Evolutionary conservation across 805 yeast genomes (phyloP).

Genomic region (Torulaspora gathmanii): DNA sequence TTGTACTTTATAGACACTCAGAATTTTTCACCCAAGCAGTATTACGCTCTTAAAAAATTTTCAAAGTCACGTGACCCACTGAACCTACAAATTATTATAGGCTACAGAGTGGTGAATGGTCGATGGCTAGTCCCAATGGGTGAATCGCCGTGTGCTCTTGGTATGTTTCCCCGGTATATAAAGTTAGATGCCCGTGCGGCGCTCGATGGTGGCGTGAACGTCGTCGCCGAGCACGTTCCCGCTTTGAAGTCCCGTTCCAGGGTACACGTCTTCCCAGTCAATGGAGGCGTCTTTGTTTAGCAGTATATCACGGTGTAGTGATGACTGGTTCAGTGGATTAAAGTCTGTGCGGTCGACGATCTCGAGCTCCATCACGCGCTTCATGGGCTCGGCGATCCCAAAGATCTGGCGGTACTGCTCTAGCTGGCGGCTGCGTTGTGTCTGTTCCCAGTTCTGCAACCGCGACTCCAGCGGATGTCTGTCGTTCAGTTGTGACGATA

Average conservation of each 20-base stretch:
- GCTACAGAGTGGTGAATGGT: not conserved
- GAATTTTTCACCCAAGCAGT: slow-evolving; percentile 1
- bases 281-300: slow-evolving; percentile 68
- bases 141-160: not conserved
- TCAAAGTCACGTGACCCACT: not conserved
- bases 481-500: slow-evolving; percentile 57
- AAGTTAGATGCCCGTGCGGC: slow-evolving; percentile 47
- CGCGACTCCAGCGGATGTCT: slow-evolving; percentile 85
- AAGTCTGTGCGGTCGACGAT: slow-evolving; percentile 67
- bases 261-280: slow-evolving; percentile 93
- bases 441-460: slow-evolving; percentile 71
- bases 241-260: slow-evolving; percentile 38
- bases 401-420: slow-evolving; percentile 77
- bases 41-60: not conserved
- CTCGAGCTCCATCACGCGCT: slow-evolving; percentile 81
- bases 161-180: not conserved
- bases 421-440: slow-evolving; percentile 62
- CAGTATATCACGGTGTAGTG: slow-evolving; percentile 71
- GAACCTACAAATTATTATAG: not conserved
- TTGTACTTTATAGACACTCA: not conserved
- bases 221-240: slow-evolving; percentile 43
- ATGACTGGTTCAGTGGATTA: slow-evolving; percentile 49
- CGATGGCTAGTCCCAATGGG: too few relatives aligned
- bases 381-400: slow-evolving; percentile 93
- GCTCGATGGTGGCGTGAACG: slow-evolving; percentile 73